phyloP scores from a whole-genome alignment of 371 early-diverging fungal species.

The Mycotypha africana region DNA sequence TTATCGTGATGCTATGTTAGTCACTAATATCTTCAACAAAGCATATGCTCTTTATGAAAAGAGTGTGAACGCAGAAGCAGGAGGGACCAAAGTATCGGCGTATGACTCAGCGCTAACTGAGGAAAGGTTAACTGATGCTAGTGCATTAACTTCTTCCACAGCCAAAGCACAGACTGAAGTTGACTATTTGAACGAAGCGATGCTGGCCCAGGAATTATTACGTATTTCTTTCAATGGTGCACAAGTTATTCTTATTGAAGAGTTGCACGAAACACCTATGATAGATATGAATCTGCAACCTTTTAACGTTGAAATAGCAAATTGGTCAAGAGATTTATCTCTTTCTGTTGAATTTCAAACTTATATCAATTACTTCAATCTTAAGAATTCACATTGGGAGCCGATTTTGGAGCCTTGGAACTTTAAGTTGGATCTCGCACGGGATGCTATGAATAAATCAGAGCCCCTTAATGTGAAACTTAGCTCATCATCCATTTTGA shows the following conservation, averaged over 20 bases:
- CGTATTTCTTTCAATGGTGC: conserved; percentile 68
- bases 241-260: conserved; percentile 87
- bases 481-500: conserved; percentile 72
- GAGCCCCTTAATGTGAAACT: conserved; percentile 53
- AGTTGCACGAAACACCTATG: conserved; percentile 88
- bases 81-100: neutral
- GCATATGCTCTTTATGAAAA: conserved; percentile 54
- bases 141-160: neutral
- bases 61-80: neutral
- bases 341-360: conserved; percentile 68
- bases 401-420: conserved; percentile 93
- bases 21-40: conserved; percentile 79
- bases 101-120: neutral
- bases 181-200: conserved; percentile 5
- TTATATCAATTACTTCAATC: conserved; percentile 88
- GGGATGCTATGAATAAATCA: conserved; percentile 9
- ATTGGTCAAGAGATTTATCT: conserved; percentile 83
- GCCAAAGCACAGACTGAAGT: conserved; percentile 1
- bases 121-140: conserved; percentile 5
- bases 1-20: conserved; percentile 80
- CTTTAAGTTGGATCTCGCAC: conserved; percentile 48
- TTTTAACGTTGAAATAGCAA: conserved; percentile 70
- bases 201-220: conserved; percentile 29
- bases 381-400: conserved; percentile 98
- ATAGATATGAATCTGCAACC: conserved; percentile 78